phyloP scores from a whole-genome alignment of 768 basidiomycete species.

The Phlebiopsis gigantea region DNA sequence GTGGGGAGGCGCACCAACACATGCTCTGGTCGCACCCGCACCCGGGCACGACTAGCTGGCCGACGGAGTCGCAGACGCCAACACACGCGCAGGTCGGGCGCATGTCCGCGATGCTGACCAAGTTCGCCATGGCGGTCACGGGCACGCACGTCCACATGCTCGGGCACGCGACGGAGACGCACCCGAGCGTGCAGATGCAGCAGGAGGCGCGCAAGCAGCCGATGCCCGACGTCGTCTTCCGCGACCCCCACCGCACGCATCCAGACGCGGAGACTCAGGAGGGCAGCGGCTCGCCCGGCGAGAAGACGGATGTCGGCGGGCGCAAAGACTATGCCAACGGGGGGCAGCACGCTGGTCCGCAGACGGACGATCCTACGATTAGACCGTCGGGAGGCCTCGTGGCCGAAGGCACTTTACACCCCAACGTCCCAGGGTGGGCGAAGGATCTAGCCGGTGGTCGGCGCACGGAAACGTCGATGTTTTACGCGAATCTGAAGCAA shows the following conservation, averaged over 20 bases:
- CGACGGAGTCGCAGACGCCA: constrained; percentile 27
- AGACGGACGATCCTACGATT: background rate
- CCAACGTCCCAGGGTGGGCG: constrained; percentile 15
- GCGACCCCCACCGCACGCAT: background rate
- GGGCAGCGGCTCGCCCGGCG: background rate
- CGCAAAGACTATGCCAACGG: background rate
- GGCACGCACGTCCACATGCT: constrained; percentile 18
- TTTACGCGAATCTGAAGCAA: constrained; percentile 17
- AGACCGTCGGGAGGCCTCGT: background rate
- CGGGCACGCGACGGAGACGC: constrained; percentile 8
- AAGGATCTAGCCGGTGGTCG: constrained; percentile 14
- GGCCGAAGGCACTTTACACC: constrained; percentile 4
- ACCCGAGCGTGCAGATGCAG: constrained; percentile 1
- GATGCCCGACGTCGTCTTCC: background rate
- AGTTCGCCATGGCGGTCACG: constrained; percentile 40
- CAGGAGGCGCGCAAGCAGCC: constrained; percentile 6
- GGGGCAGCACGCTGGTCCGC: background rate
- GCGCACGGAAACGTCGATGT: constrained; percentile 2
- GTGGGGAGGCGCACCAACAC: constrained; percentile 2
- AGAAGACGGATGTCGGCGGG: background rate
- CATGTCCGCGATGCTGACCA: constrained; percentile 52
- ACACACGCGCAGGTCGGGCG: constrained; percentile 54
- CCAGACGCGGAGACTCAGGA: background rate
- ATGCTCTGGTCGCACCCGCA: constrained; percentile 10
- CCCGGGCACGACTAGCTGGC: constrained; percentile 14